These are phyloP conservation scores for Alternaria atra DNA, from an alignment of 2,329 filamentous ascomycete species.

Conservation along the genomic window DNA sequence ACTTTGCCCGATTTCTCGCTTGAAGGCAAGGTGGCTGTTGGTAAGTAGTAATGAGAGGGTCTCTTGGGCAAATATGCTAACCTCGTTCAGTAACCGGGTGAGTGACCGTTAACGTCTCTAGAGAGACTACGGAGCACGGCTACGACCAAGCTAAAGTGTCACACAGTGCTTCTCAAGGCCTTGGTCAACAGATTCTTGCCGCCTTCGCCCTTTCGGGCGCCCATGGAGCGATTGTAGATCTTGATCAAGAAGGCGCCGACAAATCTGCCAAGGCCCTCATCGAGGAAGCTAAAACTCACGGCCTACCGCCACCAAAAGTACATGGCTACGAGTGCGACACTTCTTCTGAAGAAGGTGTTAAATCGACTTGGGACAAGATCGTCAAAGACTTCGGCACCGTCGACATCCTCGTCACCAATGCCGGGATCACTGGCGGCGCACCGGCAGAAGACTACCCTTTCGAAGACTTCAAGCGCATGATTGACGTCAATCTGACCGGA, in stretches of 20 bases:
- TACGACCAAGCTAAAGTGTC: neutral
- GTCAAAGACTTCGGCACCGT: slow-evolving; percentile 47
- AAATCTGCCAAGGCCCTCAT: slow-evolving; percentile 14
- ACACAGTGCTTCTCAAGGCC: slow-evolving; percentile 36
- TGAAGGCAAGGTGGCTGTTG: slow-evolving; percentile 27
- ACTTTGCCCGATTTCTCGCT: slow-evolving; percentile 26
- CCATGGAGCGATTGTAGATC: slow-evolving; percentile 47
- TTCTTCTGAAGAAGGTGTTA: slow-evolving; percentile 49
- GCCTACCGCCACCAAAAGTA: slow-evolving; percentile 36
- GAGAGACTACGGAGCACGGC: neutral
- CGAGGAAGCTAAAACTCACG: slow-evolving; percentile 15
- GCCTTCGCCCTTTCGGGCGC: slow-evolving; percentile 42
- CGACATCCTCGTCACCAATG: slow-evolving; percentile 53
- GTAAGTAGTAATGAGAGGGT: neutral
- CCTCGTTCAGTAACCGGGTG: slow-evolving; percentile 6
- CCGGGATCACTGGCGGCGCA: slow-evolving; percentile 52
- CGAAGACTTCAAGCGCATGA: slow-evolving; percentile 78
- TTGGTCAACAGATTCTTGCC: slow-evolving; percentile 44
- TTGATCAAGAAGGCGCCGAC: slow-evolving; percentile 33
- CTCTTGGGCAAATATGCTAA: neutral
- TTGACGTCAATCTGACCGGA: slow-evolving; percentile 84
- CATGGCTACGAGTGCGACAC: slow-evolving; percentile 53
- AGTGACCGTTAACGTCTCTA: neutral
- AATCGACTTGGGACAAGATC: slow-evolving; percentile 46
- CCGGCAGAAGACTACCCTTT: slow-evolving; percentile 80